A percentile compares a stretch with the other conserved stretches of the same genome.
Evolutionary conservation across 1,284 basidiomycete genomes (phyloP).

Genomic region (Trichosporon asahii): DNA sequence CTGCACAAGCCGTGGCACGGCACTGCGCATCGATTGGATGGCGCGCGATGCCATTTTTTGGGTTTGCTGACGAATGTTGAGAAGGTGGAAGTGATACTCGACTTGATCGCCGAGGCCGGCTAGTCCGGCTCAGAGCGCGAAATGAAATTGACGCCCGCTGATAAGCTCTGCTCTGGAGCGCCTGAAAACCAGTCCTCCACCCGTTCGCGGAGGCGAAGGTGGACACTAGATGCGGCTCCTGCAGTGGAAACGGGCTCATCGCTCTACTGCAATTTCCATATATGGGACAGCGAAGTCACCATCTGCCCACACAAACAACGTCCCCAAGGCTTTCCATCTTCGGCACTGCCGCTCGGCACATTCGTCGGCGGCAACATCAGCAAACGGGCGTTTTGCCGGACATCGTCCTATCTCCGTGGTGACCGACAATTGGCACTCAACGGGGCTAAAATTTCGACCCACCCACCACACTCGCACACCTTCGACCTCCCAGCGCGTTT

Average conservation of each 20-base stretch:
- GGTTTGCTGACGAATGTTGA: background rate
- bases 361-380: too few relatives aligned
- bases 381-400: background rate
- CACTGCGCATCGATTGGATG: background rate
- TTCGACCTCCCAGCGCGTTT: background rate
- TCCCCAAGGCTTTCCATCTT: background rate
- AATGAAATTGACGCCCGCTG: background rate
- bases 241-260: too few relatives aligned
- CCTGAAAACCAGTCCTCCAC: background rate
- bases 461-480: background rate
- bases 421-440: background rate
- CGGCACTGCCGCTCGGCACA: background rate
- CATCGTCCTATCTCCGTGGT: background rate
- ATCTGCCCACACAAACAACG: background rate
- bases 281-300: too few relatives aligned
- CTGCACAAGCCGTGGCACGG: background rate
- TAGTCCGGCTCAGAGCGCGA: background rate
- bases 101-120: background rate
- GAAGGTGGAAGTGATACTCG: background rate
- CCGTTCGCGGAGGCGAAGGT: background rate
- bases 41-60: constrained; percentile 9
- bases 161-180: background rate
- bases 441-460: background rate
- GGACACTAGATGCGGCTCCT: too few relatives aligned
- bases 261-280: too few relatives aligned